phyloP scores from a whole-genome alignment of 495 filamentous ascomycete species.

The Neurospora sp. region DNA sequence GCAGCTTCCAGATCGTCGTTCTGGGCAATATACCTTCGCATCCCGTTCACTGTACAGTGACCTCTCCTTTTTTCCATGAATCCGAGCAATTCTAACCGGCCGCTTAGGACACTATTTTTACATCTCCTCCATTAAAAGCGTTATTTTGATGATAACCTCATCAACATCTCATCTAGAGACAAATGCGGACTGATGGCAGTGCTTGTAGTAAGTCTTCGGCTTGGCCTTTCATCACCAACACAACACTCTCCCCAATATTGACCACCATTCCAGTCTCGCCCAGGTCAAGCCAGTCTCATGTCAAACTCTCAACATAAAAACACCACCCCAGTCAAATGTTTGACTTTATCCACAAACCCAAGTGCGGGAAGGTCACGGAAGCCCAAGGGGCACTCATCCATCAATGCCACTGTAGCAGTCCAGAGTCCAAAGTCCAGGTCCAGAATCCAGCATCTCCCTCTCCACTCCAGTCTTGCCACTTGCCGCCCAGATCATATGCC shows the following conservation, averaged over 20 bases:
- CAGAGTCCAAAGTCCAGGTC: neutral
- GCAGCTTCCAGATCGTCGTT: neutral
- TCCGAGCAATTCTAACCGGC: neutral
- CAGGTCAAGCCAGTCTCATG: neutral
- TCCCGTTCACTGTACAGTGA: neutral
- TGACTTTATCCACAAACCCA: neutral
- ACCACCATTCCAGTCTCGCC: neutral
- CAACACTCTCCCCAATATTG: neutral
- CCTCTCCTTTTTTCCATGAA: neutral
- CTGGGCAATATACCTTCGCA: neutral
- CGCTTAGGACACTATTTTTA: neutral
- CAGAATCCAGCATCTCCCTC: neutral
- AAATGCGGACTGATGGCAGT: neutral
- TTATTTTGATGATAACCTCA: neutral
- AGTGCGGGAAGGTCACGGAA: neutral
- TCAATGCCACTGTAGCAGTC: neutral
- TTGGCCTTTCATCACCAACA: neutral
- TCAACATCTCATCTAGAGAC: neutral
- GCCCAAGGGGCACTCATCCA: neutral
- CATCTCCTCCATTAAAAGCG: neutral
- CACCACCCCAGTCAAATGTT: neutral
- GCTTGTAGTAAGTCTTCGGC: neutral
- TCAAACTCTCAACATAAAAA: neutral
- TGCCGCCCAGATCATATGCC: neutral
- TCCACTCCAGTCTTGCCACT: slow-evolving; percentile 3